phyloP scores from a whole-genome alignment of 2,329 filamentous ascomycete genomes.

The Hypomyces rosellus region DNA sequence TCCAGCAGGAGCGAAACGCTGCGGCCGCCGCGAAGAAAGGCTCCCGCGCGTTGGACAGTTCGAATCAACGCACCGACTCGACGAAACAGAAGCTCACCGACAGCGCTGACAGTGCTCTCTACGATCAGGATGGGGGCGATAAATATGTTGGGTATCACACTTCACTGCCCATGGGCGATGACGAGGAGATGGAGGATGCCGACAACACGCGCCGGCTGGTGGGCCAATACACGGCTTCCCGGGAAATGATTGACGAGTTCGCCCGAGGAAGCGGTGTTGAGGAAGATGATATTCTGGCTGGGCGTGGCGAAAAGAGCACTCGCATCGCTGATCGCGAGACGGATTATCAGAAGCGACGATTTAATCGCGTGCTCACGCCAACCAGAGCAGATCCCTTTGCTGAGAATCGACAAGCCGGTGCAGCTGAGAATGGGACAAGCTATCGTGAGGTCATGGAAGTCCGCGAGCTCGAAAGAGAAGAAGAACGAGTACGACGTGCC shows the following conservation, averaged over 20 bases:
- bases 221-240: slow-evolving; percentile 92
- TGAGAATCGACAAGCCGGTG: slow-evolving; percentile 62
- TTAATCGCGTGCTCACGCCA: slow-evolving; percentile 80
- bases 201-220: slow-evolving; percentile 73
- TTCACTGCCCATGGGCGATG: slow-evolving; percentile 74
- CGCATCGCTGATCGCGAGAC: slow-evolving; percentile 90
- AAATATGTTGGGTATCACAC: slow-evolving; percentile 86
- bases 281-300: slow-evolving; percentile 83
- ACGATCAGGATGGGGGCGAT: slow-evolving; percentile 70
- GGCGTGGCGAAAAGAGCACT: slow-evolving; percentile 77
- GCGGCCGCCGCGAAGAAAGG: slow-evolving; percentile 72
- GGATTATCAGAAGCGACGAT: slow-evolving; percentile 94
- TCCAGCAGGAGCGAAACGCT: slow-evolving; percentile 89
- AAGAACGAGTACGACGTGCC: slow-evolving; percentile 73
- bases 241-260: slow-evolving; percentile 90
- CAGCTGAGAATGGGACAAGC: slow-evolving; percentile 64
- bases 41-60: slow-evolving; percentile 70
- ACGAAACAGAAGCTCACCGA: slow-evolving; percentile 91
- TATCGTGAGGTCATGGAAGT: slow-evolving; percentile 89
- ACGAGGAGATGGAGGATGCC: slow-evolving; percentile 68
- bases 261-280: slow-evolving; percentile 77
- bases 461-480: slow-evolving; percentile 87
- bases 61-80: slow-evolving; percentile 76
- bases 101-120: slow-evolving; percentile 79
- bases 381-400: slow-evolving; percentile 82